Conservation (phyloP, 2,329 filamentous ascomycete species). For the Incumbomyces delicatus region DNA sequence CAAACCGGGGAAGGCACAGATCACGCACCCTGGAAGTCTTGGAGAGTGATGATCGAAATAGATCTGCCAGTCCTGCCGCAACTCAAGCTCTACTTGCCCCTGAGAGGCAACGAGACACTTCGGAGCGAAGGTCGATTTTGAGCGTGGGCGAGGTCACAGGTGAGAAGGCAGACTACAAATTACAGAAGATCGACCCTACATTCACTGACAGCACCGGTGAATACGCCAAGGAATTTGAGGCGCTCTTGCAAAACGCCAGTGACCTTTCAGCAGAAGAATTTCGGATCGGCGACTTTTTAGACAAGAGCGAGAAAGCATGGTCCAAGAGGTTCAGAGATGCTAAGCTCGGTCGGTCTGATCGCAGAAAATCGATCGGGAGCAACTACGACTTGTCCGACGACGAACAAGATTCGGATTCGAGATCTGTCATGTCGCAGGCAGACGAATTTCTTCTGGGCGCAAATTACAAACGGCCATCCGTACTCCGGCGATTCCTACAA, state of each 20-base stretch:
- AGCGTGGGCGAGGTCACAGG: slow-evolving; percentile 22
- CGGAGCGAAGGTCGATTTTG: neutral
- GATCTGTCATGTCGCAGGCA: slow-evolving; percentile 23
- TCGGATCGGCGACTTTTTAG: slow-evolving; percentile 48
- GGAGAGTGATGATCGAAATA: no score
- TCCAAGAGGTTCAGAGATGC: slow-evolving; percentile 41
- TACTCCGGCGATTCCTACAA: slow-evolving; percentile 35
- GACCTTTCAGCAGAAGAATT: slow-evolving; percentile 41
- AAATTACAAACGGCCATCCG: slow-evolving; percentile 39
- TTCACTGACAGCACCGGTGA: slow-evolving; percentile 47
- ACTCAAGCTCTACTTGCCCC: no score
- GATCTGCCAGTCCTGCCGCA: no score
- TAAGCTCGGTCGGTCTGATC: slow-evolving; percentile 33
- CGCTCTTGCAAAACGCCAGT: slow-evolving; percentile 37
- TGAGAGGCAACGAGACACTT: no score
- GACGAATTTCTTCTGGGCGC: slow-evolving; percentile 39
- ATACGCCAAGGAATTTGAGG: slow-evolving; percentile 43
- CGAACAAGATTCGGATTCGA: slow-evolving; percentile 29
- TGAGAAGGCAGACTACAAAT: neutral
- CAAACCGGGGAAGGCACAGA: no score
- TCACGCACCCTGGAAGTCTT: no score
- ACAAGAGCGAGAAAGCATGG: slow-evolving; percentile 49
- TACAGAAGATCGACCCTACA: slow-evolving; percentile 39
- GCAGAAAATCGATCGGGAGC: no score
- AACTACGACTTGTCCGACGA: neutral